Evolutionary conservation across 768 basidiomycete genomes (phyloP).

Genomic region (Boletus insuetus): DNA sequence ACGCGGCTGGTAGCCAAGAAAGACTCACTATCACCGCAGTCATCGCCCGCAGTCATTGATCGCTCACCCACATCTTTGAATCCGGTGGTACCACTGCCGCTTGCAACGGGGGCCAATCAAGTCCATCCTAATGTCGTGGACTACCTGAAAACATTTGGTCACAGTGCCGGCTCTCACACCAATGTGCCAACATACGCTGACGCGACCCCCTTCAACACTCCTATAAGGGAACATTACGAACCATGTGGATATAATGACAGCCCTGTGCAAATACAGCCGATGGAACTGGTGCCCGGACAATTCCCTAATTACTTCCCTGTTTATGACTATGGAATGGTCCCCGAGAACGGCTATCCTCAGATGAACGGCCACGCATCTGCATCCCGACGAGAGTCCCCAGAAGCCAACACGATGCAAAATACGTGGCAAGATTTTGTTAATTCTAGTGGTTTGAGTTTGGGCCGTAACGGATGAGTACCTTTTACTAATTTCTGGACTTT

Average conservation of each 20-base stretch:
- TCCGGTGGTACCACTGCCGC: slow-evolving; percentile 68
- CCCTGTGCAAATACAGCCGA: slow-evolving; percentile 27
- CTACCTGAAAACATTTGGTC: slow-evolving; percentile 63
- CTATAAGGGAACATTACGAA: slow-evolving; percentile 25
- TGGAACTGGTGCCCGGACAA: slow-evolving; percentile 32
- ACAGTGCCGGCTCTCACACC: slow-evolving; percentile 20
- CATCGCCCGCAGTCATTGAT: slow-evolving; percentile 42
- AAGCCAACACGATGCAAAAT: slow-evolving; percentile 54
- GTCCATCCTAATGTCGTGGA: slow-evolving; percentile 65
- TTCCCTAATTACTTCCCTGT: slow-evolving; percentile 76
- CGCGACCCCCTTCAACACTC: slow-evolving; percentile 25
- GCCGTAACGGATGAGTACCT: slow-evolving; percentile 10
- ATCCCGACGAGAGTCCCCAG: slow-evolving; percentile 45
- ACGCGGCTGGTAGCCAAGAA: slow-evolving; percentile 63
- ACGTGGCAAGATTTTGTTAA: slow-evolving; percentile 65
- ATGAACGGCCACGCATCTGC: slow-evolving; percentile 38
- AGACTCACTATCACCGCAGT: slow-evolving; percentile 52
- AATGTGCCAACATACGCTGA: slow-evolving; percentile 24
- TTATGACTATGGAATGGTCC: slow-evolving; percentile 59
- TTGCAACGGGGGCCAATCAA: slow-evolving; percentile 48
- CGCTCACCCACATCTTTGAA: slow-evolving; percentile 70
- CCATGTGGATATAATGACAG: slow-evolving; percentile 19
- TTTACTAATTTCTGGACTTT: neutral
- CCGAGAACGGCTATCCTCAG: slow-evolving; percentile 35
- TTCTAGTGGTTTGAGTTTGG: slow-evolving; percentile 24